Conservation (phyloP, 1,284 basidiomycete species). For the Xerocomus nothofagi region DNA sequence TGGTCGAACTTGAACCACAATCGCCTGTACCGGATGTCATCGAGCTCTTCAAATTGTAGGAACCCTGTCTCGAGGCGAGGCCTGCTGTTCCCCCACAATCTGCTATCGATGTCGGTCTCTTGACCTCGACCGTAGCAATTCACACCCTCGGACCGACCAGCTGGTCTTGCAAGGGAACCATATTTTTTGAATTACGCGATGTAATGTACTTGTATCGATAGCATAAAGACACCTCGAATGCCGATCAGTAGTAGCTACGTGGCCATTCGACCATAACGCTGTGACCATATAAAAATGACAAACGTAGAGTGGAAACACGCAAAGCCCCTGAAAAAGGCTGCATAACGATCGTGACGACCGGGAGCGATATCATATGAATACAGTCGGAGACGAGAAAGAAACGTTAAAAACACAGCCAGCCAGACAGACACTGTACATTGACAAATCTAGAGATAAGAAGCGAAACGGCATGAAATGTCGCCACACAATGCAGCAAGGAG, state of each 20-base stretch:
- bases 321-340: not conserved
- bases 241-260: conserved; percentile 1
- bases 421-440: too few species aligned
- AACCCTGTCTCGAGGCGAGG: conserved; percentile 10
- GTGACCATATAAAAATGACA: not conserved
- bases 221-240: conserved; percentile 4
- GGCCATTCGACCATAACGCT: not conserved
- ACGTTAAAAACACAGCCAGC: not conserved
- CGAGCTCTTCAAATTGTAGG: not conserved
- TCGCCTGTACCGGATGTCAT: too few species aligned
- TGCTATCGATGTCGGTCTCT: conserved; percentile 1
- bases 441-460: not conserved
- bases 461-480: not conserved
- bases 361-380: conserved; percentile 1
- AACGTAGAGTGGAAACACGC: not conserved
- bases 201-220: conserved; percentile 15
- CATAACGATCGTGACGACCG: not conserved
- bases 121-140: not conserved
- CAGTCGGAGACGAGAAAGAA: not conserved
- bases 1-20: too few species aligned
- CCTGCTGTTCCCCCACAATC: not conserved
- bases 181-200: conserved; percentile 12
- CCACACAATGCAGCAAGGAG: not conserved
- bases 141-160: not conserved
- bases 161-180: not conserved